Conservation (phyloP, 768 basidiomycete genomes). For the Amanita brunnescens region DNA sequence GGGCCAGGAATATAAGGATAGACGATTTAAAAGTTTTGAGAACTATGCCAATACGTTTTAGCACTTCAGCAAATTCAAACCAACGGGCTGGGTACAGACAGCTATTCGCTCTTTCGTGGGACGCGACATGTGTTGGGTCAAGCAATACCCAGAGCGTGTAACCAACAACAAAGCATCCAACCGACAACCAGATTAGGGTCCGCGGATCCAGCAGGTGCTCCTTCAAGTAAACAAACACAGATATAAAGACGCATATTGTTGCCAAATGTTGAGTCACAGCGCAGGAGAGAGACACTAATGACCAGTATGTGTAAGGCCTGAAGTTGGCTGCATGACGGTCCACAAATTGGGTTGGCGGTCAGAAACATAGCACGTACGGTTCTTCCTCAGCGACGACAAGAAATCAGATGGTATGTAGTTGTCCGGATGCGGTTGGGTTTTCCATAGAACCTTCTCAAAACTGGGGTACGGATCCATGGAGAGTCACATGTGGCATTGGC, state of each 20-base stretch:
- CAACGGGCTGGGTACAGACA: conserved; percentile 11
- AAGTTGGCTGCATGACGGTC: conserved; percentile 55
- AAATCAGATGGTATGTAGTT: conserved; percentile 80
- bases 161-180: conserved; percentile 49
- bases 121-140: conserved; percentile 21
- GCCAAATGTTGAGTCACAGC: conserved; percentile 81
- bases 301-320: conserved; percentile 67
- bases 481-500: background rate
- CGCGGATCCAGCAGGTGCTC: conserved; percentile 59
- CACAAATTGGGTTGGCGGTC: conserved; percentile 4
- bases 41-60: conserved; percentile 30
- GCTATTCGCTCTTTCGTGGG: conserved; percentile 24
- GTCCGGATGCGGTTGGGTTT: conserved; percentile 65
- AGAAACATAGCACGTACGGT: conserved; percentile 43
- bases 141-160: conserved; percentile 57
- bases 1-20: conserved; percentile 77
- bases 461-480: too few relatives aligned
- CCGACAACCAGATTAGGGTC: conserved; percentile 56
- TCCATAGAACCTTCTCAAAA: conserved; percentile 81
- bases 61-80: background rate
- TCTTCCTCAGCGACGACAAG: conserved; percentile 67
- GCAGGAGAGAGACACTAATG: conserved; percentile 59
- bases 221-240: conserved; percentile 67
- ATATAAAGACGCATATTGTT: conserved; percentile 73
- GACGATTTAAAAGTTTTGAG: conserved; percentile 72